Evolutionary conservation across 202 grass and related monocot species (phyloP), one percentile per base, ranked within the genome.

Genomic region (Saccharum hybrid): DNA sequence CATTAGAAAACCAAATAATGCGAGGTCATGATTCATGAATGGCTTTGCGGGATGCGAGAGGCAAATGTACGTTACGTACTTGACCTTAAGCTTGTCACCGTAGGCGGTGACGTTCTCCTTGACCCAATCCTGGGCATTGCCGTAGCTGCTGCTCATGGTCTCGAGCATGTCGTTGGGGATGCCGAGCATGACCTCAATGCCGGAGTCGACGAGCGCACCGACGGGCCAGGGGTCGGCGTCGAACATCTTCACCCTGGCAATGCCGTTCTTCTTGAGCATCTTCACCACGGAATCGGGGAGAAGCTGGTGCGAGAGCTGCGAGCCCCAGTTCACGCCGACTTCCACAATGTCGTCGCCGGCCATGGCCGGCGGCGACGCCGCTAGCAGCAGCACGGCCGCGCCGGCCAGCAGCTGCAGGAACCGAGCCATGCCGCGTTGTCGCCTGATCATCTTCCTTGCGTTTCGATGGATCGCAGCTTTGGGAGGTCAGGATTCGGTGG

Each of bases 141-240:
- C 52, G 71, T 92, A 97, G 82, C 88, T 90, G 78, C 61, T 82
- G 80, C 81, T 92, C 71, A 97, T 89, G 4, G 33, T 68, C 12
- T 75, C 81, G 26, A 97, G 92, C 75, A 87, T 85, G 23, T 94
- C 82, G 19, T 94, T 97, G 0, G 94, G 94, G 81, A 94, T 97
- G 70, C 86, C 94, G 19, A 97, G 83, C 94, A 91, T 92, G 51
- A 94, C 94, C 92, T 97, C 94, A 40, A 97, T 85, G 42, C 86
- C 86, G 28, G 92, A 87, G 37, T 86, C 90, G 23, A 79, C 67
- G 10, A 97, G 86, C 63, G 90, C 90, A 75, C 75, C 75, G 78
- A 97, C 65, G 65, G 90, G 89, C 90, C 88, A 94, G 0, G 68
- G 38, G 71, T 97, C 94, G 4, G 92, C 90, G 82, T 97, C 92